A percentile compares a stretch with the other conserved stretches of the same genome.
These are phyloP conservation scores for Coniochaeta hoffmannii DNA, from an alignment of 2,329 filamentous ascomycete genomes.

Conservation along the genomic window DNA sequence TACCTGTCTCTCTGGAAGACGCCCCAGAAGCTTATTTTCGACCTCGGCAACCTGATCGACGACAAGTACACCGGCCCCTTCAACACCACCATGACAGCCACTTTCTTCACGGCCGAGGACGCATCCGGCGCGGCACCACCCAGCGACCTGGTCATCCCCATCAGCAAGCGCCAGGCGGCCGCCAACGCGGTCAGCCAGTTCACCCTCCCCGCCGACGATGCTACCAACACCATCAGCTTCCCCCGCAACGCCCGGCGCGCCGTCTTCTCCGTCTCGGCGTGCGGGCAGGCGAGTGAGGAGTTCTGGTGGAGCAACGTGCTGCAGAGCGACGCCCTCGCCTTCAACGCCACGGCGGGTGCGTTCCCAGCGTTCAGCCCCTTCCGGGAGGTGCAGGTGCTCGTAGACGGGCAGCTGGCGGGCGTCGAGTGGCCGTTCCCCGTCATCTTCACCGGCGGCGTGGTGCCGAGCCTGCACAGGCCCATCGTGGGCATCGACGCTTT, in stretches of 20 bases:
- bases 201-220: slow-evolving; percentile 54
- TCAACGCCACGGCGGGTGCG: slow-evolving; percentile 45
- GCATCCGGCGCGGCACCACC: slow-evolving; percentile 31
- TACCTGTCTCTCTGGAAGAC: slow-evolving; percentile 62
- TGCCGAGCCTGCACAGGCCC: slow-evolving; percentile 69
- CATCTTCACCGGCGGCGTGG: slow-evolving; percentile 75
- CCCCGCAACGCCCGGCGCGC: slow-evolving; percentile 62
- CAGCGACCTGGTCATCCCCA: slow-evolving; percentile 61
- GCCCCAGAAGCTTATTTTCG: slow-evolving; percentile 70
- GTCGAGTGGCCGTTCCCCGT: slow-evolving; percentile 76
- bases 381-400: slow-evolving; percentile 68
- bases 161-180: slow-evolving; percentile 47
- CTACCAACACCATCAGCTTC: slow-evolving; percentile 49
- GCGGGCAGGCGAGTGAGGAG: slow-evolving; percentile 69
- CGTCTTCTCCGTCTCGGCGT: slow-evolving; percentile 68
- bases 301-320: slow-evolving; percentile 82
- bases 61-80: slow-evolving; percentile 65
- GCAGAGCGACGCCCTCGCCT: slow-evolving; percentile 50
- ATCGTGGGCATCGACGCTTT: slow-evolving; percentile 74
- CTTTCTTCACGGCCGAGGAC: slow-evolving; percentile 52
- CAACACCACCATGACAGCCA: slow-evolving; percentile 67
- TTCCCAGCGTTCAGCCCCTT: slow-evolving; percentile 66
- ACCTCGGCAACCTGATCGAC: slow-evolving; percentile 67
- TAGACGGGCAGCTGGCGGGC: slow-evolving; percentile 66
- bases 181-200: slow-evolving; percentile 57